A percentile compares a stretch with the other conserved stretches of the same genome.
Evolutionary conservation across 2,329 filamentous ascomycete species (phyloP).

Genomic region (Beauveria rudraprayagi): DNA sequence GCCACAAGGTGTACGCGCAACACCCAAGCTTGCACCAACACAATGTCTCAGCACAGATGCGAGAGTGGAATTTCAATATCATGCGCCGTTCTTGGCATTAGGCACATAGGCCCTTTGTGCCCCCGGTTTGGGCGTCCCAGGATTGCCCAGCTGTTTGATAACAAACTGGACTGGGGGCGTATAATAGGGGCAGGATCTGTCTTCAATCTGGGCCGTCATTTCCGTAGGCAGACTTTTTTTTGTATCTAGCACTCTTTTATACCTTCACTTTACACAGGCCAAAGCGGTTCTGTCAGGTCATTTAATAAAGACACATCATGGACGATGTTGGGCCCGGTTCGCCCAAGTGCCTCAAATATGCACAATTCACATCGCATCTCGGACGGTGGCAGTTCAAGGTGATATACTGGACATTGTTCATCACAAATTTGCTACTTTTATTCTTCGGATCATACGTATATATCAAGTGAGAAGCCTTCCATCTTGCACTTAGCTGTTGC

Average conservation of each 20-base stretch:
- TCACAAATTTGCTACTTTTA: conserved; percentile 34
- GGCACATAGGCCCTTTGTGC: neutral
- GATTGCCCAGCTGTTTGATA: neutral
- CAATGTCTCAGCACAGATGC: conserved; percentile 1
- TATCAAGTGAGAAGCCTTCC: conserved; percentile 24
- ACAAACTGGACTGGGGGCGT: neutral
- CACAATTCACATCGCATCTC: conserved; percentile 36
- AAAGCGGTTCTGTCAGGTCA: neutral
- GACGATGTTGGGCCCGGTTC: conserved; percentile 13
- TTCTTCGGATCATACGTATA: conserved; percentile 36
- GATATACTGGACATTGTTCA: conserved; percentile 40
- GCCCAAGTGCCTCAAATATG: conserved; percentile 28
- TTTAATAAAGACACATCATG: neutral
- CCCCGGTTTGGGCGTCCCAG: neutral
- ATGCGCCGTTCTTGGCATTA: neutral
- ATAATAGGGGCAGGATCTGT: neutral
- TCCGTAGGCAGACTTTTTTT: neutral
- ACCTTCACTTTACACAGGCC: neutral
- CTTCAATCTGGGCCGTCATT: neutral
- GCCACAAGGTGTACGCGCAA: neutral
- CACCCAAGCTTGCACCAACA: neutral
- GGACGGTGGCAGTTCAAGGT: conserved; percentile 34
- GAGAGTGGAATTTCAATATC: neutral
- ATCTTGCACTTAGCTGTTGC: too few relatives aligned
- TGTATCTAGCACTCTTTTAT: neutral